Base-by-base conservation (phyloP, 2,329 filamentous ascomycete species). In the Cladorrhinum sp. region DNA sequence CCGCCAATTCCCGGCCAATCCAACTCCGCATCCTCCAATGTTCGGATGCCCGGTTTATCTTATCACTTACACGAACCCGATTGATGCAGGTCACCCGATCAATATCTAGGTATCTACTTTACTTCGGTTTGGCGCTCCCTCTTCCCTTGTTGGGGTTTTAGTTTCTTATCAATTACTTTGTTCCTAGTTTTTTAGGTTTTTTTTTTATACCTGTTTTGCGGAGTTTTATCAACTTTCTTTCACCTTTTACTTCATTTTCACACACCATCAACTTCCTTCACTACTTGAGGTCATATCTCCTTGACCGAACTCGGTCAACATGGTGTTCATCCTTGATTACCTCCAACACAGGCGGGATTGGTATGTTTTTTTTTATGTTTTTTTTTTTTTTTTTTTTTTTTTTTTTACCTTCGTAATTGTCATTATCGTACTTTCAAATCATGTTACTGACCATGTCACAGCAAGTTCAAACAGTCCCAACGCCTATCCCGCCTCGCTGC, bases 401-500 rank as follows among this genome's bases (percentile, higher is more conserved):
- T n/a, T n/a, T n/a, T n/a, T n/a, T n/a, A n/a, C n/a, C n/a, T n/a
- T n/a, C n/a, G n/a, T n/a, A n/a, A n/a, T n/a, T n/a, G n/a, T n/a
- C n/a, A n/a, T n/a, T n/a, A n/a, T n/a, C n/a, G n/a, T n/a, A n/a
- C n/a, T n/a, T n/a, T 59, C 28, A 18, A 49, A 14, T 48, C 5
- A n/a, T 33, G 18, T 12, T 42, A 42, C 10, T 16, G 3, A 8
- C 16, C 16, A 3, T 42, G 3, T n/a, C 3, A 20, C 70, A 96
- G 92, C 77, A 81, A 86, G 68, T 83, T 85, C 73, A 97, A 97
- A 79, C 90, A 95, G 76, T 76, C 85, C 63, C 86, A 96, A 73
- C 88, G 94, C 46, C 78, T 81, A 16, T 77, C 82, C 55, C 86
- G 90, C 57, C 90, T 97, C 67, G 80, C 82, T 36, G 82, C 81